These are phyloP conservation scores for Staphylotrichum tortipilum DNA, from an alignment of 495 filamentous ascomycete genomes.

Conservation along the genomic window DNA sequence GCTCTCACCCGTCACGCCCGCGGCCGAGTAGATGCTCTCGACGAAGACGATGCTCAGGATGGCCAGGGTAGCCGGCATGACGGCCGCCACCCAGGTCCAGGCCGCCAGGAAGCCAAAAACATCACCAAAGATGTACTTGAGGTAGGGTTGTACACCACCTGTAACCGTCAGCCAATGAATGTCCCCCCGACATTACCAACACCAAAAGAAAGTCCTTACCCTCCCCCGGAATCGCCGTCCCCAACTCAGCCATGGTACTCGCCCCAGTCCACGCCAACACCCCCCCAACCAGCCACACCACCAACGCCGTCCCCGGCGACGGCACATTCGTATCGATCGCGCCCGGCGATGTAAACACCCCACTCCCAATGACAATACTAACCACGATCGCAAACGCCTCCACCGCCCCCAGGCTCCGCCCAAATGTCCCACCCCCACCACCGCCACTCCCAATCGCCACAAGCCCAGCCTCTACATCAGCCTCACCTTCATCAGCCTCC, in stretches of 20 bases:
- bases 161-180: neutral
- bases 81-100: slow-evolving; percentile 51
- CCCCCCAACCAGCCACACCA: slow-evolving; percentile 46
- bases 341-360: slow-evolving; percentile 49
- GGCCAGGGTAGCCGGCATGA: slow-evolving; percentile 49
- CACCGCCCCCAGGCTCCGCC: slow-evolving; percentile 38
- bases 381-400: slow-evolving; percentile 49
- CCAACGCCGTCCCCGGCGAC: slow-evolving; percentile 42
- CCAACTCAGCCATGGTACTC: slow-evolving; percentile 45
- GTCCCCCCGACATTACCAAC: neutral
- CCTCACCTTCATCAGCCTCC: neutral
- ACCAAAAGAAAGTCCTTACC: neutral
- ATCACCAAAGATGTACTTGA: slow-evolving; percentile 49
- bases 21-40: slow-evolving; percentile 45
- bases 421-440: slow-evolving; percentile 28
- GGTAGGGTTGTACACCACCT: slow-evolving; percentile 48
- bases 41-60: slow-evolving; percentile 52
- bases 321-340: slow-evolving; percentile 49
- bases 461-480: neutral
- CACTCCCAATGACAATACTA: slow-evolving; percentile 48
- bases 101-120: slow-evolving; percentile 45
- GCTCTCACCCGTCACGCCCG: slow-evolving; percentile 36
- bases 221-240: slow-evolving; percentile 41
- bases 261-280: slow-evolving; percentile 51
- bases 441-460: neutral